Evolutionary conservation across 495 filamentous ascomycete species (phyloP).

Genomic region (Xylaria bambusicola): DNA sequence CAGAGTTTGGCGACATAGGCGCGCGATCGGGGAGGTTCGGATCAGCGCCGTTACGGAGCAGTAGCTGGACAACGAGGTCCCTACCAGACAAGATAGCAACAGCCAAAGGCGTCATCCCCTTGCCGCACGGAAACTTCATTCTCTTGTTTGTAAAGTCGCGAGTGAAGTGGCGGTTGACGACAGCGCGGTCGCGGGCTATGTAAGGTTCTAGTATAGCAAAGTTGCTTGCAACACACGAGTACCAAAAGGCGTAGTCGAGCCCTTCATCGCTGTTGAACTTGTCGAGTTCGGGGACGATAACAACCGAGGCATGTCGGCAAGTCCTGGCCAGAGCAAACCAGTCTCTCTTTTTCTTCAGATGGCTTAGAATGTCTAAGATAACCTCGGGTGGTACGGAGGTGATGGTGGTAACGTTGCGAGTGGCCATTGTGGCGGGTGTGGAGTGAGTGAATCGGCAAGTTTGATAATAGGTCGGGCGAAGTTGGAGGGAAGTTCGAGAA

Average conservation of each 20-base stretch:
- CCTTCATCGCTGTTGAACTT: neutral
- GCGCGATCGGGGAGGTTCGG: neutral
- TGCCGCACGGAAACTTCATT: neutral
- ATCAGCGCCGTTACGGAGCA: constrained; percentile 11
- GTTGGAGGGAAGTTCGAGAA: too few species aligned
- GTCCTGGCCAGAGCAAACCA: constrained; percentile 1
- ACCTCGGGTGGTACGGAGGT: constrained; percentile 2
- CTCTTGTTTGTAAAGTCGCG: neutral
- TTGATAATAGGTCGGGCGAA: too few species aligned
- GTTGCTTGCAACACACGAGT: constrained; percentile 6
- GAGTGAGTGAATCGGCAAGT: too few species aligned
- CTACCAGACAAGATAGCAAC: neutral
- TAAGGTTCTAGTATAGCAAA: neutral
- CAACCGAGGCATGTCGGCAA: neutral
- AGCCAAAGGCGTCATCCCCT: constrained; percentile 1
- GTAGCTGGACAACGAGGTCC: neutral
- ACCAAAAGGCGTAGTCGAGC: constrained; percentile 5
- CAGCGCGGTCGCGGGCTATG: neutral
- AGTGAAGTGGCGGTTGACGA: constrained; percentile 6
- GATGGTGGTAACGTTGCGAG: neutral
- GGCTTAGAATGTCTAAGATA: neutral
- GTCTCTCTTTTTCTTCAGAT: constrained; percentile 2
- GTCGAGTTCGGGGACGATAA: constrained; percentile 2
- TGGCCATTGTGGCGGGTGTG: neutral
- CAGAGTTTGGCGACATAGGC: neutral